These are phyloP conservation scores for Streptanthus diversifolius DNA, from an alignment of 345 rosid species.

Conservation along the genomic window DNA sequence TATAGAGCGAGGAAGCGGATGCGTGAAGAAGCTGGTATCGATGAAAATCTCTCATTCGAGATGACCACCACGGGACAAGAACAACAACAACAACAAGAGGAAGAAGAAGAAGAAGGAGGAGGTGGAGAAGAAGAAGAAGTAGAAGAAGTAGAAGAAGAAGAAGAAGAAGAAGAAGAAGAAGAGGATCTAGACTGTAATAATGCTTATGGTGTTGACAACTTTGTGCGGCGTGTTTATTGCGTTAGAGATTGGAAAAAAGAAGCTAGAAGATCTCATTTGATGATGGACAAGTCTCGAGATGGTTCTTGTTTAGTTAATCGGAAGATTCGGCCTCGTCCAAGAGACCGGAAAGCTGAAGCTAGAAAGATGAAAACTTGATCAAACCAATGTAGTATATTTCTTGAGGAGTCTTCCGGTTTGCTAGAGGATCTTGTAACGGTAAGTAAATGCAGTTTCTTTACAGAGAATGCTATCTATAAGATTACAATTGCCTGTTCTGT, in stretches of 20 bases:
- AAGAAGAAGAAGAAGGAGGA: conserved; percentile 16
- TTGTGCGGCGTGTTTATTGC: conserved; percentile 38
- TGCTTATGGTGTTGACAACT: conserved; percentile 32
- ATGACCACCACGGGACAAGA: not conserved
- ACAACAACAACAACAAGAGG: conserved; percentile 1
- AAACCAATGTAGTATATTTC: not conserved
- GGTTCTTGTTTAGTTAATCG: conserved; percentile 15
- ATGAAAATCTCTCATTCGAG: conserved; percentile 12
- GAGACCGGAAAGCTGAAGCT: conserved; percentile 83
- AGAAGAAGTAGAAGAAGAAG: conserved; percentile 26
- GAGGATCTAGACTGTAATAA: conserved; percentile 26
- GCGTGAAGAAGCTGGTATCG: conserved; percentile 44
- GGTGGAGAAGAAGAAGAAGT: conserved; percentile 20
- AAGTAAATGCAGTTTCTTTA: not conserved
- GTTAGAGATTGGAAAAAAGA: conserved; percentile 71
- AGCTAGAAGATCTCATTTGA: conserved; percentile 55
- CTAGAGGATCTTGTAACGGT: not conserved
- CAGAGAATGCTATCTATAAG: not conserved
- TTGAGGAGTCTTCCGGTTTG: not conserved
- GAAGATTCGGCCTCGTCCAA: conserved; percentile 32
- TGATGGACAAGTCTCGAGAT: conserved; percentile 27
- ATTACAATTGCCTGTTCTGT: not conserved
- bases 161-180: conserved; percentile 20
- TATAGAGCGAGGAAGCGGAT: conserved; percentile 65
- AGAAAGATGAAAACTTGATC: conserved; percentile 44